A percentile compares a stretch with the other conserved stretches of the same genome.
Conservation (phyloP, 116 monocot species). For the Cymodocea nodosa region DNA sequence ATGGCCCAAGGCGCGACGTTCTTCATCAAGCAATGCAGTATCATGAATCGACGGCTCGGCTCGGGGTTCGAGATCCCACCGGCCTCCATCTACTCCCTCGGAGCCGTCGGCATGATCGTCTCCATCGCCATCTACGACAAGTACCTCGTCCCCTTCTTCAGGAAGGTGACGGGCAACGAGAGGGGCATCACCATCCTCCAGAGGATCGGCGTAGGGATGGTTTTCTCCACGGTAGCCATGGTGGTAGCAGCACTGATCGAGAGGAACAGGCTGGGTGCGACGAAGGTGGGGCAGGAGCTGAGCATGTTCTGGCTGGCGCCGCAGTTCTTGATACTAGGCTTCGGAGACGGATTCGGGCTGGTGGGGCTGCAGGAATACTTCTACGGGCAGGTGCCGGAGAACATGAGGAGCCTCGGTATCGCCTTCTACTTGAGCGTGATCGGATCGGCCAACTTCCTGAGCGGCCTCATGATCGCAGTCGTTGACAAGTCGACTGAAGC, state of each 20-base stretch:
- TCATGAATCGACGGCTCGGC: conserved; percentile 35
- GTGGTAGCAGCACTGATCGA: conserved; percentile 34
- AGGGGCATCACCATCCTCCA: conserved; percentile 50
- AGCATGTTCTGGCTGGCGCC: conserved; percentile 67
- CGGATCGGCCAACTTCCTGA: conserved; percentile 42
- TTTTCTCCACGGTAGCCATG: conserved; percentile 31
- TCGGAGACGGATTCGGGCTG: conserved; percentile 55
- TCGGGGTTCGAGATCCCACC: conserved; percentile 43
- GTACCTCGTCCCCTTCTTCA: conserved; percentile 40
- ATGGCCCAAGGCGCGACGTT: conserved; percentile 60
- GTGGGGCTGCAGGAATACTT: conserved; percentile 80
- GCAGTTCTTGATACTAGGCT: conserved; percentile 62
- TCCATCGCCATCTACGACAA: conserved; percentile 51
- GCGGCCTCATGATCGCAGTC: conserved; percentile 35
- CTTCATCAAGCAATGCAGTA: conserved; percentile 68
- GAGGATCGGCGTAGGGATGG: conserved; percentile 67
- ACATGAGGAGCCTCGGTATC: conserved; percentile 70
- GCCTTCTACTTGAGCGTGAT: conserved; percentile 62
- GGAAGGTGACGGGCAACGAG: conserved; percentile 36
- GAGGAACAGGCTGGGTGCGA: conserved; percentile 20
- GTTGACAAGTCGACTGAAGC: conserved; percentile 22
- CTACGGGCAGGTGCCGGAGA: conserved; percentile 77
- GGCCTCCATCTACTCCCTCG: conserved; percentile 44
- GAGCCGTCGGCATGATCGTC: conserved; percentile 54
- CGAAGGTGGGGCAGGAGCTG: conserved; percentile 6